Evolutionary conservation across 495 filamentous ascomycete species (phyloP).

Genomic region (Aspergillus wentii): DNA sequence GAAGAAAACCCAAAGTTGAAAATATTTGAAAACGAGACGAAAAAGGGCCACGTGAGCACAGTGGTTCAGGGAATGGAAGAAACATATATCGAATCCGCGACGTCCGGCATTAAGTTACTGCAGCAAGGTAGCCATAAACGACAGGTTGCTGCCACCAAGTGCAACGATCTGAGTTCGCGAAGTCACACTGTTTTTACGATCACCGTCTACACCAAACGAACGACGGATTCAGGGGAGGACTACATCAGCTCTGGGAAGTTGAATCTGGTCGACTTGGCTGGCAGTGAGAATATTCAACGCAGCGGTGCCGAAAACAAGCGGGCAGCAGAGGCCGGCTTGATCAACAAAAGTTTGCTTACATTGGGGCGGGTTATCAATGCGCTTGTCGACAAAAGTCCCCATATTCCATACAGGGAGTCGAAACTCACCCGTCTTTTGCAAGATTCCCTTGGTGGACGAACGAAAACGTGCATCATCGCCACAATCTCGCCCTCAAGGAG

Average conservation of each 20-base stretch:
- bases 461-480: constrained; percentile 98
- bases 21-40: constrained; percentile 86
- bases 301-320: constrained; percentile 97
- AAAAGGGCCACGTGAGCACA: constrained; percentile 67
- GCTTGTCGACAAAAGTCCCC: constrained; percentile 80
- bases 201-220: constrained; percentile 79
- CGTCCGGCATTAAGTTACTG: constrained; percentile 81
- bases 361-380: constrained; percentile 97
- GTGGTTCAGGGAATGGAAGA: constrained; percentile 98
- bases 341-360: constrained; percentile 96
- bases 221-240: constrained; percentile 78
- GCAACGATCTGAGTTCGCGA: constrained; percentile 92
- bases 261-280: constrained; percentile 93
- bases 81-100: constrained; percentile 78
- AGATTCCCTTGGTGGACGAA: constrained; percentile 91
- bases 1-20: constrained; percentile 86
- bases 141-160: constrained; percentile 96
- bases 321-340: constrained; percentile 89
- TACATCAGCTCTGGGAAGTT: constrained; percentile 91
- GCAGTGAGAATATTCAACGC: constrained; percentile 94
- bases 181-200: constrained; percentile 97
- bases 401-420: constrained; percentile 95
- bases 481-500: constrained; percentile 90
- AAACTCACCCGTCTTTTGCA: constrained; percentile 92
- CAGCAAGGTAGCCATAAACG: constrained; percentile 86